phyloP scores from a whole-genome alignment of 352 stramenopile genomes.

The Globisporangium radiosum region DNA sequence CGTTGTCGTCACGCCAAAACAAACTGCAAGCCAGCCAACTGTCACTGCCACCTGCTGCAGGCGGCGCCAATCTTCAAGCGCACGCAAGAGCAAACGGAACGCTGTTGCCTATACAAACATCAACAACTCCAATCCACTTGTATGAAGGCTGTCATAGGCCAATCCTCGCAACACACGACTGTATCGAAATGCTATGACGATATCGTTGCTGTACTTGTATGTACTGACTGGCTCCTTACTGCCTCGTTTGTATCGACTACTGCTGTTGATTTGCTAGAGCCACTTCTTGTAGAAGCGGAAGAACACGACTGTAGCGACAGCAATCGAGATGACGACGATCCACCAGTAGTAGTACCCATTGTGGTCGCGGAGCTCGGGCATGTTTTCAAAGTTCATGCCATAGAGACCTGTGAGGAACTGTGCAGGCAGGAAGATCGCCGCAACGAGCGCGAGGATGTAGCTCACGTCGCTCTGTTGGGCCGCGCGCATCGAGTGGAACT shows the following conservation, averaged over 20 bases:
- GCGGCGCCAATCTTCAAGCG: too few species aligned
- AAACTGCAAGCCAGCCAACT: too few species aligned
- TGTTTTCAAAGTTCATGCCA: constrained; percentile 87
- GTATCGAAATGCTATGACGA: too few species aligned
- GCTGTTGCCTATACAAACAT: too few species aligned
- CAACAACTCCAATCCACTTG: too few species aligned
- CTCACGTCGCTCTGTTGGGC: constrained; percentile 68
- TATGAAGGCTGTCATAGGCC: too few species aligned
- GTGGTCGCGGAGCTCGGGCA: constrained; percentile 74
- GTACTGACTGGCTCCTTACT: background rate
- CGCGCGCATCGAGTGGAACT: constrained; percentile 60
- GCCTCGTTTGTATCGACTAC: background rate
- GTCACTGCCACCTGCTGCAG: too few species aligned
- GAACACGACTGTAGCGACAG: constrained; percentile 32
- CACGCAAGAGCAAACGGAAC: too few species aligned
- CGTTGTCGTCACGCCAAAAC: too few species aligned
- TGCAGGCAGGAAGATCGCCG: constrained; percentile 74
- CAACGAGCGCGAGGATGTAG: constrained; percentile 76
- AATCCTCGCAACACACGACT: too few species aligned
- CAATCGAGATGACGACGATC: constrained; percentile 45
- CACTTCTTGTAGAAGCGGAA: constrained; percentile 79
- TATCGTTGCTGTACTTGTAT: background rate
- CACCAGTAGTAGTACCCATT: constrained; percentile 83
- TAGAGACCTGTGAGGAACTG: constrained; percentile 87
- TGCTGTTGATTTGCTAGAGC: constrained; percentile 21